Base-by-base conservation (phyloP, 495 filamentous ascomycete species). In the Cairneyella variabilis region DNA sequence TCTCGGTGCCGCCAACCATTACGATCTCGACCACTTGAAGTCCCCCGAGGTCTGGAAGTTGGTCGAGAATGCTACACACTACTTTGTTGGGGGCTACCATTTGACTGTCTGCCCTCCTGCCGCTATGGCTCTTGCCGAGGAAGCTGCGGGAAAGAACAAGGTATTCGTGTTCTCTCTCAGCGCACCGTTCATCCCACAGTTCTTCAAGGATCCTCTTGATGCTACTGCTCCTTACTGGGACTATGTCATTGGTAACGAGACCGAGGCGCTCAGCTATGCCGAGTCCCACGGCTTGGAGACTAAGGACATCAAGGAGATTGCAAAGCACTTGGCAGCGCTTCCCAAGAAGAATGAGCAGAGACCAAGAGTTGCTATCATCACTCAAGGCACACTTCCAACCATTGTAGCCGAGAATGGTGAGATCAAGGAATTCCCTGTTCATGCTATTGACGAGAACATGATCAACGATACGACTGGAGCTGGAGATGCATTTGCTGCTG, bases 381-480 rank as follows among this genome's bases (percentile, higher is more conserved):
- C 93, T 28, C 93, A 98, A 71, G 93, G 95, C 54, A 95, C 90
- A 23, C 78, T 87, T 27, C 88, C 90, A 20, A 97, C 93, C 27
- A 65, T 98, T 57, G 81, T 95, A 45, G 93, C 85, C 47, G 69
- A 86, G 44, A 79, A 80, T 62, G 83, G 83, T 54, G 78, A 87
- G 66, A 77, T 80, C 56, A 82, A 85, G 74, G 77, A 87, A 70
- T 89, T 81, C 76, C 76, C 77, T n/a, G 89, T 99, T 27, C 89
- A 85, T 64, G 73, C 77, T 53, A 85, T 97, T 65, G 71, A 76
- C 51, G 74, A 81, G 67, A 76, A 81, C 25, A 72, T 86, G 70
- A 96, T 98, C 67, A 83, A 82, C 65, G 93, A 99, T 73, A 97
- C 93, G 63, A 99, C 90, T 66, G 93, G 93, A 65, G 93, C 93